phyloP scores from a whole-genome alignment of 2,329 filamentous ascomycete species.

The Phyllosticta capitalensis region DNA sequence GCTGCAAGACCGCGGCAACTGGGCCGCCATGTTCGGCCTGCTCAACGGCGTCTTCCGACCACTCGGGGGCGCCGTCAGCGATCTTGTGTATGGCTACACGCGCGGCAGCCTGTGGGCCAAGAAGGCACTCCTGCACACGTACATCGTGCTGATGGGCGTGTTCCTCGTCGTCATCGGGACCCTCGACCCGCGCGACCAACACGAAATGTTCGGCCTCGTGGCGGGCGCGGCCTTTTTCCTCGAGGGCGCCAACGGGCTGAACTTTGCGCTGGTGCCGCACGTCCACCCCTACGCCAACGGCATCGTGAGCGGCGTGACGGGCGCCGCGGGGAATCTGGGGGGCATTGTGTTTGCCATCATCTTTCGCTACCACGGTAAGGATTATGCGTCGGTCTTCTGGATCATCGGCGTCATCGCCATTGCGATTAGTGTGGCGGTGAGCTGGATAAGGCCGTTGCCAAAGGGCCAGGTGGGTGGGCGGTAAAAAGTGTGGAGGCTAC shows the following conservation, averaged over 20 bases:
- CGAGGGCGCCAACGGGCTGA: constrained; percentile 77
- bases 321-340: constrained; percentile 73
- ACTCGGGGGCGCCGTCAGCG: constrained; percentile 52
- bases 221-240: constrained; percentile 72
- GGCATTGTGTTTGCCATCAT: constrained; percentile 77
- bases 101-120: constrained; percentile 49
- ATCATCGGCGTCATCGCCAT: constrained; percentile 72
- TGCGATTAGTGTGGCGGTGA: constrained; percentile 55
- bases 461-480: constrained; percentile 43
- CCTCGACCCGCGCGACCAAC: constrained; percentile 50
- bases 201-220: constrained; percentile 66
- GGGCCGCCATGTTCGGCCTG: constrained; percentile 67
- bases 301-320: constrained; percentile 65
- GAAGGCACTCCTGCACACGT: constrained; percentile 50
- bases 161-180: constrained; percentile 56
- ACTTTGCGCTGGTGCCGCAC: constrained; percentile 79
- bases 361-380: constrained; percentile 62
- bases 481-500: neutral
- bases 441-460: constrained; percentile 52
- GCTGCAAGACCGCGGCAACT: constrained; percentile 47
- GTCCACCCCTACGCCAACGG: constrained; percentile 75
- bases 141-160: constrained; percentile 47
- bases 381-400: constrained; percentile 67
- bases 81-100: constrained; percentile 45
- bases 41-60: constrained; percentile 61